Evolutionary conservation across 1,284 basidiomycete species (phyloP), one percentile per base, ranked within the genome.

Genomic region (Cryptococcus deneoformans): DNA sequence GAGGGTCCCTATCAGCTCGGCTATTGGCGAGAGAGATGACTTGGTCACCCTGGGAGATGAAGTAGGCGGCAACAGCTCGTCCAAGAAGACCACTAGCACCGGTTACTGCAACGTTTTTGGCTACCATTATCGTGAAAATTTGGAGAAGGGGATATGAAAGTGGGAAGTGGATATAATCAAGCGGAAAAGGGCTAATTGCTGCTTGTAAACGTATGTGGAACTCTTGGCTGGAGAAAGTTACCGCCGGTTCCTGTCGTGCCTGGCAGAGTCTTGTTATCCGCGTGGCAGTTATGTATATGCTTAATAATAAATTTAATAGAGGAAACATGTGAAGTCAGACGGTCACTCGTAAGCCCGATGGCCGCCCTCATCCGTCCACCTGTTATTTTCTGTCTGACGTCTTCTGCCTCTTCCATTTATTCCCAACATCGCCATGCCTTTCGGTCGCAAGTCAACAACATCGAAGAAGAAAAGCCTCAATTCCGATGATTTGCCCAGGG

Each of bases 61-160:
- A 75, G 38, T 69, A 49, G 12, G 61, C 56, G 24, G 59, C 66
- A 7, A 79, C 77, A 1, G 80, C 80, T 53, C 80, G 70, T 16
- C 80, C 80, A 16, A 82, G 75, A 29, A 82, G 71, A 29, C 80
- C 80, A n/a, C 78, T 79, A n/a, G 80, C 16, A 56, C 58, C 58
- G 46, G 58, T 60, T 39, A 60, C 51, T 14, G 46, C 53, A 40
- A 59, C 53, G n/a, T 24, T 52, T 45, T 55, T 58, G 14, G 45
- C 11, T 14, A 45, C 24, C 46, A 47, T 43, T 37, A 40, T 48
- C 12, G 29, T 48, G 46, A 12, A 43, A 12, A 7, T 29, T 2
- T 29, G 29, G 29, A 29, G 29, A 29, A 29, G 29, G 29, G 29
- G 5, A 29, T 29, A 29, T 29, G 29, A 29, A 29, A 29, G 29